phyloP scores from a whole-genome alignment of 2,329 filamentous ascomycete genomes.

The Pestalotiopsis sp. region DNA sequence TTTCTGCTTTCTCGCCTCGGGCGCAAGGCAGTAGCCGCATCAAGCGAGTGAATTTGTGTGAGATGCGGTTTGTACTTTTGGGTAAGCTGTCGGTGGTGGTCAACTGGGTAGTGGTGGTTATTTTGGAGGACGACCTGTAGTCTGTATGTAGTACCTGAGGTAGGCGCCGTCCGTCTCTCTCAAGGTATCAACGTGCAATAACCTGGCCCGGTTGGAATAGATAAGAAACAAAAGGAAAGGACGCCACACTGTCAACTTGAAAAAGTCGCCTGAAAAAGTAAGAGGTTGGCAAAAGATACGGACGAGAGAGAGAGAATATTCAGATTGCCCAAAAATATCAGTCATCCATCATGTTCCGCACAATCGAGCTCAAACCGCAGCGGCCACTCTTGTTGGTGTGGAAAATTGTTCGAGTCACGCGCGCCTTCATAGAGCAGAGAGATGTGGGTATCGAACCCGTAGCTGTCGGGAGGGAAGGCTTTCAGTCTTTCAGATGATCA shows the following conservation, averaged over 20 bases:
- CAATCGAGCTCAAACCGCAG: neutral
- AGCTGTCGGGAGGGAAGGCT: neutral
- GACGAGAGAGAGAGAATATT: neutral
- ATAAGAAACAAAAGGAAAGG: neutral
- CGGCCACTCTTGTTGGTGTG: neutral
- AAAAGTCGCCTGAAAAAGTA: neutral
- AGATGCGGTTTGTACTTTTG: neutral
- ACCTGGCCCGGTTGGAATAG: neutral
- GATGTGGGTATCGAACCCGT: neutral
- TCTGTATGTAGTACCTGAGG: too few species aligned
- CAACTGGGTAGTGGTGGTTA: neutral
- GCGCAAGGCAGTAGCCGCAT: slow-evolving; percentile 7
- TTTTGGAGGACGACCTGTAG: neutral
- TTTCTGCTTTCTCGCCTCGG: neutral
- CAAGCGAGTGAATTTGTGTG: slow-evolving; percentile 1
- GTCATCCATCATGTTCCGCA: neutral
- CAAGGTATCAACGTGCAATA: too few species aligned
- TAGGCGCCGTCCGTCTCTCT: too few species aligned
- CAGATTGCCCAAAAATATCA: neutral
- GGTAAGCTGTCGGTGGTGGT: neutral
- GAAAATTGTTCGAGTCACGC: neutral
- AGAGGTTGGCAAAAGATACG: neutral
- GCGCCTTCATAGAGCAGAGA: neutral
- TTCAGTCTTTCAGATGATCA: slow-evolving; percentile 5
- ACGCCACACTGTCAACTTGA: neutral